These are phyloP conservation scores for Suillus clintonianus DNA, from an alignment of 768 basidiomycete genomes.

Conservation along the genomic window DNA sequence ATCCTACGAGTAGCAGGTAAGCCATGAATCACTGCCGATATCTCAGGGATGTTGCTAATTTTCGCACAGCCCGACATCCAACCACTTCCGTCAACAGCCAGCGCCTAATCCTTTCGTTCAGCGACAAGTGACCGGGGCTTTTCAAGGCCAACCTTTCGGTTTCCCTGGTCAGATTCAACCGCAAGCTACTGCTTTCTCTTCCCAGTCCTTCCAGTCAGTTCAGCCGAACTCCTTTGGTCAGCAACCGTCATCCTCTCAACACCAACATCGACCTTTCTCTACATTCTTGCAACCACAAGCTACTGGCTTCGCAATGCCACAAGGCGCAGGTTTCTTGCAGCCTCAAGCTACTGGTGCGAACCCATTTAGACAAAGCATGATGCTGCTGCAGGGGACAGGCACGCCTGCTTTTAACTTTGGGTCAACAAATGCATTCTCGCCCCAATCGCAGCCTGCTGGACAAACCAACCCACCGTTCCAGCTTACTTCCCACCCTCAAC, in stretches of 20 bases:
- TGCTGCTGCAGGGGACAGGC: constrained; percentile 65
- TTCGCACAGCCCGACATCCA: constrained; percentile 43
- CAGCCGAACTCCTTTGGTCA: constrained; percentile 29
- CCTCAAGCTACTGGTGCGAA: constrained; percentile 63
- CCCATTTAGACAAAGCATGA: constrained; percentile 82
- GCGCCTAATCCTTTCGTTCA: constrained; percentile 78
- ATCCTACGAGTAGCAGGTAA: constrained; percentile 58
- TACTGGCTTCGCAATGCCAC: constrained; percentile 44
- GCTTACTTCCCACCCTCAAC: constrained; percentile 17
- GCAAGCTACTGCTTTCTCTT: constrained; percentile 59
- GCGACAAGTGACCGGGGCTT: constrained; percentile 52
- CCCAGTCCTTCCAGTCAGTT: constrained; percentile 43
- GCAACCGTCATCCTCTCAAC: constrained; percentile 34
- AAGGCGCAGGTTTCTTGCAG: constrained; percentile 51
- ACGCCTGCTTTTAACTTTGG: constrained; percentile 46
- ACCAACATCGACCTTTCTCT: constrained; percentile 55
- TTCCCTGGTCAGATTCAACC: constrained; percentile 41
- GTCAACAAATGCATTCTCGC: constrained; percentile 10
- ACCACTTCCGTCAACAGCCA: constrained; percentile 59
- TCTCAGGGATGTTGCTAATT: constrained; percentile 11
- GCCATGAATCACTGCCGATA: neutral
- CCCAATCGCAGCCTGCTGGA: constrained; percentile 14
- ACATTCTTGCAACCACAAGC: constrained; percentile 57
- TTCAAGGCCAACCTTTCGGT: constrained; percentile 43
- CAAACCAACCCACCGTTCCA: constrained; percentile 17